These are phyloP conservation scores for Claviceps africana DNA, from an alignment of 2,329 filamentous ascomycete species.

Conservation along the genomic window DNA sequence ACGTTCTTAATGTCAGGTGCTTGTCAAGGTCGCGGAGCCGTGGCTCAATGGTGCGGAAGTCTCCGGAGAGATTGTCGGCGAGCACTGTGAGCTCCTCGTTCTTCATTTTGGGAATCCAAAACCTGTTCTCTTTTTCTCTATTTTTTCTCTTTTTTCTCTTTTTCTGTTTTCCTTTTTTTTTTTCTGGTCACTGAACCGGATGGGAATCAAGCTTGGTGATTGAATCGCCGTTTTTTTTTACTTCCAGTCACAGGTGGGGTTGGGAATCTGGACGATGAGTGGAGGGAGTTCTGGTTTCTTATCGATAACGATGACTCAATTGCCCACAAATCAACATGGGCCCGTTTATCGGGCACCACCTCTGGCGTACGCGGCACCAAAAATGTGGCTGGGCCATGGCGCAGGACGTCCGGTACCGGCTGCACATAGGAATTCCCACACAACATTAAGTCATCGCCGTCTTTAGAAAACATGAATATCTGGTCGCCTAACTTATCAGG, in stretches of 20 bases:
- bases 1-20: conserved; percentile 74
- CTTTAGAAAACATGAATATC: conserved; percentile 2
- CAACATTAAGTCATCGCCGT: neutral
- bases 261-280: conserved; percentile 10
- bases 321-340: too few relatives aligned
- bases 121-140: neutral
- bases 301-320: neutral
- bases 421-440: neutral
- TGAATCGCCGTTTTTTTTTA: conserved; percentile 12
- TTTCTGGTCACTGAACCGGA: too few relatives aligned
- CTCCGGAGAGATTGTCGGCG: conserved; percentile 38
- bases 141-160: neutral
- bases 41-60: conserved; percentile 73
- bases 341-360: too few relatives aligned
- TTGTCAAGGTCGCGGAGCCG: conserved; percentile 67
- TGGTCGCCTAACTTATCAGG: conserved; percentile 15
- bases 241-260: too few relatives aligned
- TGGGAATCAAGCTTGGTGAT: conserved; percentile 5
- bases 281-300: conserved; percentile 9
- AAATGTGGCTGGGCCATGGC: too few relatives aligned
- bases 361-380: too few relatives aligned
- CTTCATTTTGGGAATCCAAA: conserved; percentile 33
- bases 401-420: neutral
- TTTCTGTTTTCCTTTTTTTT: neutral
- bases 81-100: conserved; percentile 39